Evolutionary conservation across 108 stramenopile genomes (phyloP).

Genomic region (Mayamaea pseudoterrestris): DNA sequence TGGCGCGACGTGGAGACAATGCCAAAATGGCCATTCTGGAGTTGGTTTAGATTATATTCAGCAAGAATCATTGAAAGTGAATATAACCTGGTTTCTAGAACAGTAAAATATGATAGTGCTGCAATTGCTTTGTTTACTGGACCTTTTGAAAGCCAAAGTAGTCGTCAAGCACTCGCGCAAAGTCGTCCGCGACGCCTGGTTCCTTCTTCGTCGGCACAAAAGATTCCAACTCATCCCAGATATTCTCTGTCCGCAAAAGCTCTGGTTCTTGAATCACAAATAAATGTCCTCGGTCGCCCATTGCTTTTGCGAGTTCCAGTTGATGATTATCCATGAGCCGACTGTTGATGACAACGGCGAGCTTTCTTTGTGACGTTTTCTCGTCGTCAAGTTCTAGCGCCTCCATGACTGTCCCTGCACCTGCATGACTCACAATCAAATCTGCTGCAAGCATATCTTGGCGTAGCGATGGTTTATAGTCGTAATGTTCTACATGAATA

Average conservation of each 20-base stretch:
- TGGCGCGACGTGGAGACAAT: slow-evolving; percentile 92
- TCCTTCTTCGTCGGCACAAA: slow-evolving; percentile 17
- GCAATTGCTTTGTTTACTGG: no score
- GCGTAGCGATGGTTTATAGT: slow-evolving; percentile 55
- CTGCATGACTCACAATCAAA: slow-evolving; percentile 83
- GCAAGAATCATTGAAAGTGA: not conserved
- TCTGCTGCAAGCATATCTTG: slow-evolving; percentile 76
- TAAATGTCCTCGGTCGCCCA: slow-evolving; percentile 51
- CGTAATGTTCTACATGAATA: slow-evolving; percentile 30
- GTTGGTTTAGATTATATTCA: slow-evolving; percentile 56
- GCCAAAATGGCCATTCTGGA: slow-evolving; percentile 96
- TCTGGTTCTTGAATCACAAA: slow-evolving; percentile 30
- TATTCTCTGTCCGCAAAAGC: slow-evolving; percentile 5
- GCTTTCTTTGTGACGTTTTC: slow-evolving; percentile 24
- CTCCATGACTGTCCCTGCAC: slow-evolving; percentile 91
- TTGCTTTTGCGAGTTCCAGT: slow-evolving; percentile 77
- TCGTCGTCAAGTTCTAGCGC: slow-evolving; percentile 37
- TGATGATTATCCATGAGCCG: slow-evolving; percentile 94
- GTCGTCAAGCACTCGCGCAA: slow-evolving; percentile 25
- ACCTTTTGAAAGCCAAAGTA: slow-evolving; percentile 25
- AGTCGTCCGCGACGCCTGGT: slow-evolving; percentile 17
- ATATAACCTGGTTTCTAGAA: no score
- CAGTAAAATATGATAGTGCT: no score
- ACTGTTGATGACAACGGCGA: slow-evolving; percentile 70
- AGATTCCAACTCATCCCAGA: slow-evolving; percentile 24